These are phyloP conservation scores for Penicillium antarcticum DNA, from an alignment of 495 filamentous ascomycete genomes.

Conservation along the genomic window DNA sequence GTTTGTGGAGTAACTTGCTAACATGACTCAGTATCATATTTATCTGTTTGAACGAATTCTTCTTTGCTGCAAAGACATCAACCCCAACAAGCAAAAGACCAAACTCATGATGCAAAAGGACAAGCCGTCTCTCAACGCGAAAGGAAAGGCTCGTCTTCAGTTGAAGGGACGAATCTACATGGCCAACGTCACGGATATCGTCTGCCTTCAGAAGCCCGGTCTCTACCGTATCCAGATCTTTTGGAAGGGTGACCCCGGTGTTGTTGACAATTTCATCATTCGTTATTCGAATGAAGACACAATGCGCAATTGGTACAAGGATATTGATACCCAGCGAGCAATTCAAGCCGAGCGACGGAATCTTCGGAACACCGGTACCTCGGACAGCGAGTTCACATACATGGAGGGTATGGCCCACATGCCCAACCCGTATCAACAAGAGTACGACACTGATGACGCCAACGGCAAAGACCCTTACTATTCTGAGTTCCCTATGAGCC, in stretches of 20 bases:
- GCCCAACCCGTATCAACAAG: constrained; percentile 75
- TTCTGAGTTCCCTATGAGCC: constrained; percentile 57
- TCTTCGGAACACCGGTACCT: constrained; percentile 54
- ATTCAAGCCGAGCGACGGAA: constrained; percentile 45
- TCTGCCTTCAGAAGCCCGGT: constrained; percentile 77
- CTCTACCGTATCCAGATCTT: constrained; percentile 95
- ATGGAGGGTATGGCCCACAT: constrained; percentile 62
- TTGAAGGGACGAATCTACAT: constrained; percentile 98
- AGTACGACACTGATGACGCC: constrained; percentile 79
- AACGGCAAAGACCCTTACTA: constrained; percentile 41
- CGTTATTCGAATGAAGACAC: constrained; percentile 83
- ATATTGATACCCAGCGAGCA: constrained; percentile 47
- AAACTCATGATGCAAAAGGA: constrained; percentile 62
- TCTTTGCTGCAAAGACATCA: constrained; percentile 94
- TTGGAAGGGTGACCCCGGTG: constrained; percentile 95
- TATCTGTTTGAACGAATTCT: constrained; percentile 95
- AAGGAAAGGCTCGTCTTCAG: constrained; percentile 77
- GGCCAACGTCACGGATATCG: constrained; percentile 95
- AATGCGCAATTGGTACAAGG: constrained; percentile 85
- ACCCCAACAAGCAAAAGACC: constrained; percentile 78
- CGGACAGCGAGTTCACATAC: constrained; percentile 76
- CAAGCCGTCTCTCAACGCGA: constrained; percentile 68
- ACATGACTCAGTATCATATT: constrained; percentile 77
- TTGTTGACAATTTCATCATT: constrained; percentile 95
- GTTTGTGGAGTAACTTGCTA: constrained; percentile 14